phyloP scores from a whole-genome alignment of 192 early-diverging fungal species.

The Helicostylum pulchrum region DNA sequence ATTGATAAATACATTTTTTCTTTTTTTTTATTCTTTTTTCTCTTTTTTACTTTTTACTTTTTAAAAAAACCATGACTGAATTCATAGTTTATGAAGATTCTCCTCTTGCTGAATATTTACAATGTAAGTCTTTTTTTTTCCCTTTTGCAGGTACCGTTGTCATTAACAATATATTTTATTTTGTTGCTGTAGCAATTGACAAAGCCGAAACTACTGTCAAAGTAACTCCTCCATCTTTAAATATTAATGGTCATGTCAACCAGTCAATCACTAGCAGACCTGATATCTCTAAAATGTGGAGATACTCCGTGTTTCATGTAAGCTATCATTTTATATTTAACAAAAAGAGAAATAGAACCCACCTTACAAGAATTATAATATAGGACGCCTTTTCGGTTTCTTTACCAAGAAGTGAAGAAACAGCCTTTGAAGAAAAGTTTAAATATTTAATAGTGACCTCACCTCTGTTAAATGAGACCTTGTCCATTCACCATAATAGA shows the following conservation, averaged over 20 bases:
- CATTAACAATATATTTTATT: neutral
- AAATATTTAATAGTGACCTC: slow-evolving; percentile 59
- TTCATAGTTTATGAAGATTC: slow-evolving; percentile 62
- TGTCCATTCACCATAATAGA: slow-evolving; percentile 11
- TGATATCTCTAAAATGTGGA: slow-evolving; percentile 13
- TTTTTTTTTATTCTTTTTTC: neutral
- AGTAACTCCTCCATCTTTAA: slow-evolving; percentile 8
- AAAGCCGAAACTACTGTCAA: slow-evolving; percentile 29
- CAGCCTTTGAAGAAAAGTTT: slow-evolving; percentile 56
- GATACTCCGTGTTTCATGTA: slow-evolving; percentile 19
- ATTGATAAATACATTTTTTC: neutral
- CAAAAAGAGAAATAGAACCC: no score
- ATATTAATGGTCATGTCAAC: neutral
- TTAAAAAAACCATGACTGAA: slow-evolving; percentile 48
- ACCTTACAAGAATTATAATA: no score
- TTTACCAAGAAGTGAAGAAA: slow-evolving; percentile 45
- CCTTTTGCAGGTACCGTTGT: no score
- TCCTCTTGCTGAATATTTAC: slow-evolving; percentile 57
- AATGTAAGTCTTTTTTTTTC: slow-evolving; percentile 34
- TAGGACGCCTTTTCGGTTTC: slow-evolving; percentile 49
- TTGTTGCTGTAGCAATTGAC: slow-evolving; percentile 27
- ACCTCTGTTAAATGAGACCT: slow-evolving; percentile 45
- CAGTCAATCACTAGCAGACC: neutral
- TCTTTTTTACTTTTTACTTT: neutral
- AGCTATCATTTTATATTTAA: neutral